Conservation (phyloP, 208 protist species). For the Leishmania aethiopica region DNA sequence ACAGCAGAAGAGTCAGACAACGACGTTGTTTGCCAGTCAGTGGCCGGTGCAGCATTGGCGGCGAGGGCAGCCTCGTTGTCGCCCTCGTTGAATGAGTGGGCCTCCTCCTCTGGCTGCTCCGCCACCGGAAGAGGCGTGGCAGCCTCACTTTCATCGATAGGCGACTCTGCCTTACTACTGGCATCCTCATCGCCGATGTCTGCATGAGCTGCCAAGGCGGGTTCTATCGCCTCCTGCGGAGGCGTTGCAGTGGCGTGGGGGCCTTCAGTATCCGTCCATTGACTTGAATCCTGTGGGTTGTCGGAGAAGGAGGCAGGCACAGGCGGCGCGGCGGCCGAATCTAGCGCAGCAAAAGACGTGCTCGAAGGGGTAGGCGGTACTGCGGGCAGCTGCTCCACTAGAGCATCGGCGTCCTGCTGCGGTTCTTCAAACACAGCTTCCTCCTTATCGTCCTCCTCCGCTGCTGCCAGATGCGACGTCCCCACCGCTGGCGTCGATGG, state of each 20-base stretch:
- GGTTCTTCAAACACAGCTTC: background rate
- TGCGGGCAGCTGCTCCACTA: background rate
- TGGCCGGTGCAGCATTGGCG: background rate
- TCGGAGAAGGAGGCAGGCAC: background rate
- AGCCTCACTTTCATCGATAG: background rate
- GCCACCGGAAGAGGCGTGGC: background rate
- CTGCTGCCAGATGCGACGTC: background rate
- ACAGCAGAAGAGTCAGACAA: background rate
- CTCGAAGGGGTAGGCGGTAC: background rate
- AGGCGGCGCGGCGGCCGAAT: background rate
- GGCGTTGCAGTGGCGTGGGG: background rate
- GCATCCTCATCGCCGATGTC: background rate
- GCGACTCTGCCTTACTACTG: background rate
- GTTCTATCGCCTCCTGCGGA: background rate
- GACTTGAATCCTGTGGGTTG: background rate
- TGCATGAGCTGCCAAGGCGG: background rate
- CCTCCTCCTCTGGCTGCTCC: too few species aligned
- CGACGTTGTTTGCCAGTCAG: background rate
- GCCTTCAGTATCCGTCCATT: background rate
- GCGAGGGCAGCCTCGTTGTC: background rate
- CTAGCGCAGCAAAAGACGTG: slow-evolving; percentile 2
- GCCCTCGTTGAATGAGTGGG: too few species aligned
- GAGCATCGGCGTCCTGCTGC: background rate
- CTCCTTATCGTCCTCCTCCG: background rate
- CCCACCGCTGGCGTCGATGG: background rate